Conservation (phyloP, 768 basidiomycete species). For the Botryobasidium botryosum region DNA sequence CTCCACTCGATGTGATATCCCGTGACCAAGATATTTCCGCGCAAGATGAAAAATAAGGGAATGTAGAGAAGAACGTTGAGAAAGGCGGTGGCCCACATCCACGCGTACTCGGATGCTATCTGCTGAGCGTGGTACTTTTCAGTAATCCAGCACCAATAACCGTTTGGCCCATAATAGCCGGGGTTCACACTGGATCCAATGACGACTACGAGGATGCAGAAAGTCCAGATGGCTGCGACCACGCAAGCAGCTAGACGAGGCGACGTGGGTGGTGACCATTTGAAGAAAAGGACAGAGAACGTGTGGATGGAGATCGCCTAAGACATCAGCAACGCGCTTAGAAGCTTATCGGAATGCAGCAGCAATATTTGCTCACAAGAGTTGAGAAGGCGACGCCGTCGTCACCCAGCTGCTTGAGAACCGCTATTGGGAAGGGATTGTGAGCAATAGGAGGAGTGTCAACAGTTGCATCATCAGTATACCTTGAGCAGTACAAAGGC, state of each 20-base stretch:
- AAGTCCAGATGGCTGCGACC: constrained; percentile 8
- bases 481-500: neutral
- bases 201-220: neutral
- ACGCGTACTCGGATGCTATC: constrained; percentile 34
- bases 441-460: too few relatives aligned
- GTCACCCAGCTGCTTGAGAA: neutral
- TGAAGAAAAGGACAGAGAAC: constrained; percentile 4
- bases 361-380: too few relatives aligned
- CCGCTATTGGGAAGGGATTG: too few relatives aligned
- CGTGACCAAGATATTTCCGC: constrained; percentile 19
- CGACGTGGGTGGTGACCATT: neutral
- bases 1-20: neutral
- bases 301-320: constrained; percentile 10
- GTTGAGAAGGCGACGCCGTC: neutral
- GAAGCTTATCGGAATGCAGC: too few relatives aligned
- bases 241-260: neutral
- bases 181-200: too few relatives aligned
- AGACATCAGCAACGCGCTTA: too few relatives aligned
- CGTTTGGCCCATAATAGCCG: neutral
- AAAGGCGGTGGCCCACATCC: constrained; percentile 33
- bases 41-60: constrained; percentile 28
- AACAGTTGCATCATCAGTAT: too few relatives aligned
- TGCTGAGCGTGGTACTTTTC: constrained; percentile 21
- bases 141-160: constrained; percentile 33
- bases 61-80: constrained; percentile 29